Conservation (phyloP, 1,284 basidiomycete species). For the Trichosporon ovoides region DNA sequence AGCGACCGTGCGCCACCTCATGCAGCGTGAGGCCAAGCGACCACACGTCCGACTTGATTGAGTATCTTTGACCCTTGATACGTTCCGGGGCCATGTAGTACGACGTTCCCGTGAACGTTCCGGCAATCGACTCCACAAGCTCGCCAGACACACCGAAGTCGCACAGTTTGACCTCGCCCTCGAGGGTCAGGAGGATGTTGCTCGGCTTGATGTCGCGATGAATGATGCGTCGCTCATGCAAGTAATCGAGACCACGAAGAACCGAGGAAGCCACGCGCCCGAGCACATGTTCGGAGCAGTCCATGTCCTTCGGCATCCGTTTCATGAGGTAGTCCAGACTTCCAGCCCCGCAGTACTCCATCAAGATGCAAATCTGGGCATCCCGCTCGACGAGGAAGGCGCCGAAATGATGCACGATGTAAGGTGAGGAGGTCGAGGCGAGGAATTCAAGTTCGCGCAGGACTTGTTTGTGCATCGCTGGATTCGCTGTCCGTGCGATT, state of each 20-base stretch:
- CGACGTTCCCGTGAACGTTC: slow-evolving; percentile 93
- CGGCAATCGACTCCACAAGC: slow-evolving; percentile 81
- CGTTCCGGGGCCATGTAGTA: slow-evolving; percentile 99
- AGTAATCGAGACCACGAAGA: slow-evolving; percentile 82
- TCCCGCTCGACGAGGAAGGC: slow-evolving; percentile 90
- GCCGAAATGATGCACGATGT: slow-evolving; percentile 89
- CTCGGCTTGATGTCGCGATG: slow-evolving; percentile 98
- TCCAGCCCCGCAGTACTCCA: slow-evolving; percentile 87
- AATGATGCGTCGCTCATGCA: slow-evolving; percentile 85
- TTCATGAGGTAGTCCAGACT: slow-evolving; percentile 78
- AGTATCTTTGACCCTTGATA: slow-evolving; percentile 87
- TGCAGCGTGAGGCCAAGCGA: slow-evolving; percentile 91
- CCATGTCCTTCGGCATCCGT: slow-evolving; percentile 69
- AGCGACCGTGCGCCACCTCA: slow-evolving; percentile 84
- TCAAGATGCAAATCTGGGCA: slow-evolving; percentile 89
- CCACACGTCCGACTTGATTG: slow-evolving; percentile 97
- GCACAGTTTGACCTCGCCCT: slow-evolving; percentile 84
- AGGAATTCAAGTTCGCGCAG: slow-evolving; percentile 89
- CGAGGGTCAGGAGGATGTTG: slow-evolving; percentile 80
- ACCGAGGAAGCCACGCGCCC: slow-evolving; percentile 90
- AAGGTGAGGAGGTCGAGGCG: slow-evolving; percentile 73
- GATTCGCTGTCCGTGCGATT: slow-evolving; percentile 89
- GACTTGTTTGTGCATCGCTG: slow-evolving; percentile 75
- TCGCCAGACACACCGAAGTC: slow-evolving; percentile 98
- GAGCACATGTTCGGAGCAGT: slow-evolving; percentile 86